Evolutionary conservation across 495 filamentous ascomycete species (phyloP).

Genomic region (Aspergillus nidulans): DNA sequence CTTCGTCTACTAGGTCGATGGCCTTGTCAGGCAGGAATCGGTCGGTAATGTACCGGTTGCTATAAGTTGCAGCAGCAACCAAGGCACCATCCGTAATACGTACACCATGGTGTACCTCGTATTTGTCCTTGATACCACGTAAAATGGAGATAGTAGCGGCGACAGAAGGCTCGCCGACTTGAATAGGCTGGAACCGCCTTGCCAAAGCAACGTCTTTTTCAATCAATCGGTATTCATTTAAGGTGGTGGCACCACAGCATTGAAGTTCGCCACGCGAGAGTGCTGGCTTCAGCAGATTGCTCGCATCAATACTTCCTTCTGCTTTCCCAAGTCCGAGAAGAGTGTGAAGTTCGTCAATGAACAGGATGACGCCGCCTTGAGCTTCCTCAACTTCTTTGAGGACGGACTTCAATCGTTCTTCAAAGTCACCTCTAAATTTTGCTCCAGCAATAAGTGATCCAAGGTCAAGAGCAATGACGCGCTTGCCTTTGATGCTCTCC

Average conservation of each 20-base stretch:
- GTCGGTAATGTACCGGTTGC: constrained; percentile 94
- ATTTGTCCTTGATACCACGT: constrained; percentile 92
- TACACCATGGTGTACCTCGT: constrained; percentile 92
- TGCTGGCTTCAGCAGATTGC: constrained; percentile 92
- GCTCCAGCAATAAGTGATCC: constrained; percentile 92
- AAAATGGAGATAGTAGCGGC: constrained; percentile 93
- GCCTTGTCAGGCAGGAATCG: constrained; percentile 95
- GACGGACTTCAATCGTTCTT: constrained; percentile 87
- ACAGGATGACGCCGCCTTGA: constrained; percentile 83
- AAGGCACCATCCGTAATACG: constrained; percentile 89
- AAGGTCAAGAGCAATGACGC: constrained; percentile 79
- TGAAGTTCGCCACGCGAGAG: constrained; percentile 87
- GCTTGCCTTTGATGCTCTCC: constrained; percentile 93
- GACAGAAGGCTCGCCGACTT: constrained; percentile 83
- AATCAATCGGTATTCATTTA: constrained; percentile 86
- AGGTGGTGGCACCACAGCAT: constrained; percentile 90
- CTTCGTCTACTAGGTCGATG: constrained; percentile 95
- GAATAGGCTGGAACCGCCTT: constrained; percentile 87
- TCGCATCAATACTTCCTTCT: constrained; percentile 94
- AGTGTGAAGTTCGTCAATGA: constrained; percentile 93
- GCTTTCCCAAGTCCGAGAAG: constrained; percentile 90
- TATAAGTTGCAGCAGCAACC: constrained; percentile 86
- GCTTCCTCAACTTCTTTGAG: constrained; percentile 87
- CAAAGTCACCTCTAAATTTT: constrained; percentile 94
- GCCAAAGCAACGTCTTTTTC: constrained; percentile 96